A percentile compares a stretch with the other conserved stretches of the same genome.
These are phyloP conservation scores for Aspergillus carlsbadensis DNA, from an alignment of 495 filamentous ascomycete species.

Conservation along the genomic window DNA sequence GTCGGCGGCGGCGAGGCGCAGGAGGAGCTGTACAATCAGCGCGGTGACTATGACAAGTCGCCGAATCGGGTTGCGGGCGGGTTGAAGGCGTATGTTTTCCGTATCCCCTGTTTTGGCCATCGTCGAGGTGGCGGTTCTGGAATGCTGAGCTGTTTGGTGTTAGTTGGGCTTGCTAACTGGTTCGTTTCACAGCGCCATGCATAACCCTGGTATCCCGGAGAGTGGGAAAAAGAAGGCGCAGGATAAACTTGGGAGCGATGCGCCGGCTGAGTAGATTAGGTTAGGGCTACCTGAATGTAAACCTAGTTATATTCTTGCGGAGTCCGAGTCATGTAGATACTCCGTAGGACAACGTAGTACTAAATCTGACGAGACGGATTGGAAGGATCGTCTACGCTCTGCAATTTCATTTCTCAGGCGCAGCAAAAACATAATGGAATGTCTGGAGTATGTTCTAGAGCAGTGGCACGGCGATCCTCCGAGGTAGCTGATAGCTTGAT, in stretches of 20 bases:
- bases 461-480: too few relatives aligned
- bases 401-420: too few relatives aligned
- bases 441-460: too few relatives aligned
- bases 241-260: not conserved
- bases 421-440: too few relatives aligned
- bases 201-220: not conserved
- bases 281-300: not conserved
- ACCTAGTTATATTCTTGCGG: not conserved
- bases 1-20: slow-evolving; percentile 14
- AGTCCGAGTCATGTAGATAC: too few relatives aligned
- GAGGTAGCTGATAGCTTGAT: too few relatives aligned
- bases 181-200: slow-evolving; percentile 1
- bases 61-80: slow-evolving; percentile 19
- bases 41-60: slow-evolving; percentile 13
- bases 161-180: too few relatives aligned
- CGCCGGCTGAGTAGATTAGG: not conserved
- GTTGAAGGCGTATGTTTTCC: slow-evolving; percentile 19
- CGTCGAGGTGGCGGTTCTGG: not conserved
- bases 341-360: too few relatives aligned
- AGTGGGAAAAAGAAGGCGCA: not conserved
- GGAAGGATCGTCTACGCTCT: too few relatives aligned
- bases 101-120: not conserved
- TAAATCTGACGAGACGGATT: too few relatives aligned
- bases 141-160: too few relatives aligned
- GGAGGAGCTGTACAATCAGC: slow-evolving; percentile 7